These are phyloP conservation scores for Ilex asprella DNA, from an alignment of 257 asterid genomes.

Conservation along the genomic window DNA sequence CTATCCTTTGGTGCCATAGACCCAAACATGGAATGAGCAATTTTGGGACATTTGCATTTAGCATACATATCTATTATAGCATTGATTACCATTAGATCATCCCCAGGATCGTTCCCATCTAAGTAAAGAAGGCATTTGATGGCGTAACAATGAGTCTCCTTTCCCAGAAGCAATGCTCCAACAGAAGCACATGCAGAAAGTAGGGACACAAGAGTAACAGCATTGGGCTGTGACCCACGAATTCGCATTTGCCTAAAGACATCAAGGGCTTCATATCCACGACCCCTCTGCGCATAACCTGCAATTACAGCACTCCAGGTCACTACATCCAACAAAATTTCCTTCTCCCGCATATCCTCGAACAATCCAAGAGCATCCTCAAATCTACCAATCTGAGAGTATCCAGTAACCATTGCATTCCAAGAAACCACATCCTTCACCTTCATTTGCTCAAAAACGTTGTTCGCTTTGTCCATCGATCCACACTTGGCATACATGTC, in stretches of 20 bases:
- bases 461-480: slow-evolving; percentile 55
- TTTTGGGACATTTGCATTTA: slow-evolving; percentile 48
- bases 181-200: slow-evolving; percentile 81
- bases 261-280: slow-evolving; percentile 58
- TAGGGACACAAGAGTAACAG: slow-evolving; percentile 67
- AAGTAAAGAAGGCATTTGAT: slow-evolving; percentile 34
- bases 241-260: slow-evolving; percentile 68
- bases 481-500: slow-evolving; percentile 90
- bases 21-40: slow-evolving; percentile 56
- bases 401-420: slow-evolving; percentile 81
- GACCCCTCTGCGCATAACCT: slow-evolving; percentile 86
- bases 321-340: slow-evolving; percentile 62
- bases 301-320: slow-evolving; percentile 94
- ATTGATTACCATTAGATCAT: slow-evolving; percentile 77
- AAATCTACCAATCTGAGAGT: slow-evolving; percentile 70
- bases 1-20: slow-evolving; percentile 34
- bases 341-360: slow-evolving; percentile 54
- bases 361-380: slow-evolving; percentile 56
- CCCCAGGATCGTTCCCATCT: slow-evolving; percentile 49
- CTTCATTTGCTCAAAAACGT: slow-evolving; percentile 57
- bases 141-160: slow-evolving; percentile 60
- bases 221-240: slow-evolving; percentile 56
- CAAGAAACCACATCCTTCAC: slow-evolving; percentile 84
- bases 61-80: slow-evolving; percentile 83
- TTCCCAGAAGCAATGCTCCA: slow-evolving; percentile 59